These are phyloP conservation scores for Diaporthe sp. DNA, from an alignment of 2,329 filamentous ascomycete genomes.

Conservation along the genomic window DNA sequence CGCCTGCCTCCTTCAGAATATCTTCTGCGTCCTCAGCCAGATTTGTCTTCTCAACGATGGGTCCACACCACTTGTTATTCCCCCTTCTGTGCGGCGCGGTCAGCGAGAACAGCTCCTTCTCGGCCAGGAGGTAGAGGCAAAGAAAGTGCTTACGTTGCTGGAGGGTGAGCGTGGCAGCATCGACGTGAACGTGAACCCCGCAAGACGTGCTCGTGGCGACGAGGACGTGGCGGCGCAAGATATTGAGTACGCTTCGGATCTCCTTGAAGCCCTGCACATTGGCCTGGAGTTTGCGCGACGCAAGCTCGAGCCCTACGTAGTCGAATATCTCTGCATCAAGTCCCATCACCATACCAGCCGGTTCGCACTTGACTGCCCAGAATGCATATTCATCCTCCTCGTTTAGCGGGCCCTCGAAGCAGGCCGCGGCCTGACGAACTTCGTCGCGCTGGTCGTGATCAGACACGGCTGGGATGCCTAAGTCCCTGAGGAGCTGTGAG, in stretches of 20 bases:
- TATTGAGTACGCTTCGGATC: background rate
- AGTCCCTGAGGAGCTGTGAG: background rate
- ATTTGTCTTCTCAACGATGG: background rate
- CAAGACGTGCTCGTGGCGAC: background rate
- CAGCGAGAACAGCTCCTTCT: background rate
- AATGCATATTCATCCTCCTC: background rate
- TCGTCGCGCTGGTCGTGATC: background rate
- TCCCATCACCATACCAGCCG: background rate
- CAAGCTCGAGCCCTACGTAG: background rate
- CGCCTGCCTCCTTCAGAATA: background rate
- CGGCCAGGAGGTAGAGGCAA: background rate
- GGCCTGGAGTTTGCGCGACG: background rate
- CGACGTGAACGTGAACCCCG: background rate
- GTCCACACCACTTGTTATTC: background rate
- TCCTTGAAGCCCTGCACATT: background rate
- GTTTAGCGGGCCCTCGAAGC: background rate
- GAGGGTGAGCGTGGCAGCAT: background rate
- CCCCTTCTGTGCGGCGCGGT: background rate
- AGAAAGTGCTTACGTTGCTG: background rate
- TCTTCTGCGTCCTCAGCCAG: background rate
- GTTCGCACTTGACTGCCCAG: background rate
- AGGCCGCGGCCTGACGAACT: background rate
- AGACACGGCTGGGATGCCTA: background rate
- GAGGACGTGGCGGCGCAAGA: background rate
- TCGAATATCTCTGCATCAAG: background rate